Conservation (phyloP, 139 green algal genomes). For the Volvox reticuliferus region DNA sequence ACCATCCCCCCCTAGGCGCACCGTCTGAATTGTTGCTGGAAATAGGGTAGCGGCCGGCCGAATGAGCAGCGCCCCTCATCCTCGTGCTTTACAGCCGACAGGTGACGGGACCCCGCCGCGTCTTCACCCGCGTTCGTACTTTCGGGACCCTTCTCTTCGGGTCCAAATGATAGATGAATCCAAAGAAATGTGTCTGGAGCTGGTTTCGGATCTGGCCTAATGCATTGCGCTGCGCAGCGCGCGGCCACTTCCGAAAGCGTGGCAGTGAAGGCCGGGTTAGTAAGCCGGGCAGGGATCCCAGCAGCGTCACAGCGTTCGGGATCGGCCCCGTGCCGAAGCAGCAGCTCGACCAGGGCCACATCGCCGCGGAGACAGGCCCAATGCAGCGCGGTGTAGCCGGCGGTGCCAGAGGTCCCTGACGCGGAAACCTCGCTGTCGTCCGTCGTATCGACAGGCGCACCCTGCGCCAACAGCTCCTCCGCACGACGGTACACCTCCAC, state of each 20-base stretch:
- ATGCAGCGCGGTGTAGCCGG: constrained; percentile 16
- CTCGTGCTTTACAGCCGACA: neutral
- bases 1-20: neutral
- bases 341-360: constrained; percentile 7
- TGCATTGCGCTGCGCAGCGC: too few species aligned
- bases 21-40: neutral
- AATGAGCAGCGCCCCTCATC: neutral
- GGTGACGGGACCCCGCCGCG: neutral
- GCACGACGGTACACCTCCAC: neutral
- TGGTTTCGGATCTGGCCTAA: neutral
- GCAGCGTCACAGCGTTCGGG: neutral
- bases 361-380: constrained; percentile 21
- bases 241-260: neutral
- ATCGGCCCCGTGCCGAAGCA: constrained; percentile 26
- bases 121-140: neutral
- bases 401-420: neutral
- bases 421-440: neutral
- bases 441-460: neutral
- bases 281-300: neutral
- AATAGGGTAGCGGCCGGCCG: neutral
- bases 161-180: neutral
- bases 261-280: neutral
- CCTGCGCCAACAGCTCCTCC: neutral
- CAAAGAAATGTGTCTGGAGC: neutral
- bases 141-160: neutral